Conservation (phyloP, 202 grass and related monocot genomes). For the Schoenoplectus triqueter region DNA sequence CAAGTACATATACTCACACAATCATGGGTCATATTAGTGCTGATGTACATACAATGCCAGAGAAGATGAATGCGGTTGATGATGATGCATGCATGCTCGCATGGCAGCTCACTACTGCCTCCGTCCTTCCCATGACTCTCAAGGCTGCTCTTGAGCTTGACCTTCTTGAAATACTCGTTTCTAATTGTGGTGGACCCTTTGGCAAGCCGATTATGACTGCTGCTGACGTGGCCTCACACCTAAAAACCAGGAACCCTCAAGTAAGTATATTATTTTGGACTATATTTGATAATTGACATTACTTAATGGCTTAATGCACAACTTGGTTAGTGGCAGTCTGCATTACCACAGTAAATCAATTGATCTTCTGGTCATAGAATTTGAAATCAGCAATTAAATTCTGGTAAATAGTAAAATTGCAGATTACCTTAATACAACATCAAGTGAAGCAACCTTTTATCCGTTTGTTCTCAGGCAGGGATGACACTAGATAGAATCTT, state of each 20-base stretch:
- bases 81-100: conserved; percentile 80
- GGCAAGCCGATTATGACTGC: conserved; percentile 43
- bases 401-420: not conserved
- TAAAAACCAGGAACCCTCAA: conserved; percentile 45
- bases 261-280: not conserved
- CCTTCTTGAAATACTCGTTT: conserved; percentile 58
- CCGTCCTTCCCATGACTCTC: conserved; percentile 91
- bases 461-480: not conserved
- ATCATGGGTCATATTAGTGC: not conserved
- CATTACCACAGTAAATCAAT: not conserved
- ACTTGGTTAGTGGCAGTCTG: not conserved
- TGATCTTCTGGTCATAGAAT: not conserved
- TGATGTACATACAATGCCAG: not conserved
- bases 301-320: not conserved
- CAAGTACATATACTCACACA: not conserved
- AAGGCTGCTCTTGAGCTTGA: conserved; percentile 74
- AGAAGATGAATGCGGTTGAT: conserved; percentile 39
- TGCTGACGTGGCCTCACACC: conserved; percentile 50
- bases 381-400: not conserved
- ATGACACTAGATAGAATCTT: conserved; percentile 52
- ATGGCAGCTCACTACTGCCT: conserved; percentile 67
- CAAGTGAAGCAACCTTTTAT: not conserved
- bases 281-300: not conserved
- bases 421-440: not conserved
- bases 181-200: conserved; percentile 25